Evolutionary conservation across 371 early-diverging fungal species (phyloP), one percentile per base, ranked within the genome.

Genomic region (Ecytonucleospora hepatopenaei): DNA sequence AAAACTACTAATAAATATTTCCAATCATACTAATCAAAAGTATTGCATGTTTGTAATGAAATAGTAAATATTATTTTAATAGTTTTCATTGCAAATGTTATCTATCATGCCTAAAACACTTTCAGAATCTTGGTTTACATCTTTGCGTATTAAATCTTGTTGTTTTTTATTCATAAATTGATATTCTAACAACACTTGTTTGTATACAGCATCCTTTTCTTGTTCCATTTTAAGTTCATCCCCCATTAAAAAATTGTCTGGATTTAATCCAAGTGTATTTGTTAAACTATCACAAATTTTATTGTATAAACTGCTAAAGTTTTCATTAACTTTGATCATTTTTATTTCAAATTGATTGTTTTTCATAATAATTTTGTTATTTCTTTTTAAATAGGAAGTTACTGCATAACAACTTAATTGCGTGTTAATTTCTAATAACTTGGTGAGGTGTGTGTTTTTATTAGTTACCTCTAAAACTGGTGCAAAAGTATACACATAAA

Each of bases 401-500:
- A 8, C 8, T 51, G 21, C 26, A 12, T 21, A 17, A 8, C 21
- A 4, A 21, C 56, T 21, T 56, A 64, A 46, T 31, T 61, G 54
- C 21, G 66, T 67, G 15, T 48, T 51, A 8, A 69, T 73, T 48
- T 72, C 75, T 12, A 35, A 62, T 28, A 72, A 26, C 46, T 73
- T 72, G 15, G 76, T 69, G 17, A 79, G 61, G 12, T 55, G 54
- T 17, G 66, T 67, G 4, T 77, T 77, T 1, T 68, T 67, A 54
- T 68, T 67, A 21, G 73, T 70, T 26, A 73, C 55, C 28, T 66
- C 58, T 56, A 72, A 68, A 53, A 66, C 55, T 23, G 79, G 79
- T 2, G 71, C 71, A 56, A 76, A 79, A 24, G 65, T 75, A 63
- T 71, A 74, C 47, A 64, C 55, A 32, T 65, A 48, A 0, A 76